Evolutionary conservation across 2,329 filamentous ascomycete genomes (phyloP).

Genomic region (Uncinocarpus reesii): DNA sequence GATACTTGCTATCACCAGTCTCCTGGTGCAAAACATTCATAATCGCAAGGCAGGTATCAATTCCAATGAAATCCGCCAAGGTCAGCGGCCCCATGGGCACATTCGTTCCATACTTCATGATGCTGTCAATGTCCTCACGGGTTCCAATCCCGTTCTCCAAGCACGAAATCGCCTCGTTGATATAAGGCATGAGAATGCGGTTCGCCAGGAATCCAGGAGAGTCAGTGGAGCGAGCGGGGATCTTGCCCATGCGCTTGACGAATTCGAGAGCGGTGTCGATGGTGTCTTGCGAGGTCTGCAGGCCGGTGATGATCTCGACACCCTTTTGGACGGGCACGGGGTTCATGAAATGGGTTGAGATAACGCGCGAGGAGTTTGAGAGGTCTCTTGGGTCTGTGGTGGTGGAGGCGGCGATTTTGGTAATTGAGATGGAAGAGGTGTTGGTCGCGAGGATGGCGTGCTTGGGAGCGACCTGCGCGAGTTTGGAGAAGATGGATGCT

Average conservation of each 20-base stretch:
- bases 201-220: slow-evolving; percentile 92
- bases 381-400: slow-evolving; percentile 68
- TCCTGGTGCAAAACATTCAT: slow-evolving; percentile 91
- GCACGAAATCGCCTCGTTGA: slow-evolving; percentile 96
- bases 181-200: slow-evolving; percentile 96
- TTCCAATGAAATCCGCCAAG: slow-evolving; percentile 90
- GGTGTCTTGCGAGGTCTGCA: slow-evolving; percentile 79
- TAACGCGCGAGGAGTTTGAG: slow-evolving; percentile 71
- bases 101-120: slow-evolving; percentile 99
- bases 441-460: slow-evolving; percentile 93
- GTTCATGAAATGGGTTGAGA: slow-evolving; percentile 99
- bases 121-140: slow-evolving; percentile 85
- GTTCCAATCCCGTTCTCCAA: slow-evolving; percentile 84
- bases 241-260: slow-evolving; percentile 85
- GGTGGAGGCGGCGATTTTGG: slow-evolving; percentile 82
- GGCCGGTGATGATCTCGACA: slow-evolving; percentile 89
- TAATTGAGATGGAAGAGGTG: slow-evolving; percentile 97
- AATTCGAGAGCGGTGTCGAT: slow-evolving; percentile 74
- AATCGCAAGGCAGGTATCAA: slow-evolving; percentile 92
- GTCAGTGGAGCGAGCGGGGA: slow-evolving; percentile 77
- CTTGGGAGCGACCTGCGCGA: slow-evolving; percentile 69
- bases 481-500: slow-evolving; percentile 69
- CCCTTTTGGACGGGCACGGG: slow-evolving; percentile 94
- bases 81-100: slow-evolving; percentile 95
- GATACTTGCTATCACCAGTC: slow-evolving; percentile 91